Evolutionary conservation across 1,284 basidiomycete genomes (phyloP), one percentile per base, ranked within the genome.

Genomic region (Tilletia caries): DNA sequence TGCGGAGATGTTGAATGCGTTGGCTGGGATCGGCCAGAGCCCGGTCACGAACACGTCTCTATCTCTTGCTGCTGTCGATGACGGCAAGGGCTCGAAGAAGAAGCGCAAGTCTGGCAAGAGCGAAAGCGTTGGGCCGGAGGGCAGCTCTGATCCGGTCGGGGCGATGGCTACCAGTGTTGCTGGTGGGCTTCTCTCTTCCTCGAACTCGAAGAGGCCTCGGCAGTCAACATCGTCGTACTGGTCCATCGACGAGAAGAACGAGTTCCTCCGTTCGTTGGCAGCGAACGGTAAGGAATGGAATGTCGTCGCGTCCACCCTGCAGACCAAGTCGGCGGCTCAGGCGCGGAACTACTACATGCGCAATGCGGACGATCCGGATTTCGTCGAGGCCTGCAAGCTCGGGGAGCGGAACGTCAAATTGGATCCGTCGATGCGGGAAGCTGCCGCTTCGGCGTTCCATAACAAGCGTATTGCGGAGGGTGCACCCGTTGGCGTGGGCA

Each of bases 311-410:
- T 87, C 89, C 3, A 87, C 87, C 6, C 87, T 94, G 85, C 88
- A 88, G 8, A 89, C 88, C 79, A 93, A 93, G 89, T 92, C 91
- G 10, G 88, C 89, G 2, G 86, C 89, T 8, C 92, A 93, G 86
- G 90, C 91, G 64, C 86, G 86, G 71, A 89, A 90, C 78, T 92
- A 87, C 81, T 90, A 89, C 69, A 71, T 77, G 23, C 72, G 71
- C 54, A 82, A 82, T 68, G 76, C 75, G 15, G 71, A 73, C 68
- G 80, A 82, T 46, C 67, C 69, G 34, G 76, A 76, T 50, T 80
- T 82, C 70, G 74, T 75, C 25, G 79, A 82, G 29, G 78, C 79
- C 12, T 68, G 69, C 4, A 72, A 70, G 13, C 58, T 81, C 3
- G 76, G 77, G 6, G 74, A 77, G 27, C 67, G 68, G 29, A 76